Evolutionary conservation across 2,329 filamentous ascomycete species (phyloP).

Genomic region (Lasiodiplodia gonubiensis): DNA sequence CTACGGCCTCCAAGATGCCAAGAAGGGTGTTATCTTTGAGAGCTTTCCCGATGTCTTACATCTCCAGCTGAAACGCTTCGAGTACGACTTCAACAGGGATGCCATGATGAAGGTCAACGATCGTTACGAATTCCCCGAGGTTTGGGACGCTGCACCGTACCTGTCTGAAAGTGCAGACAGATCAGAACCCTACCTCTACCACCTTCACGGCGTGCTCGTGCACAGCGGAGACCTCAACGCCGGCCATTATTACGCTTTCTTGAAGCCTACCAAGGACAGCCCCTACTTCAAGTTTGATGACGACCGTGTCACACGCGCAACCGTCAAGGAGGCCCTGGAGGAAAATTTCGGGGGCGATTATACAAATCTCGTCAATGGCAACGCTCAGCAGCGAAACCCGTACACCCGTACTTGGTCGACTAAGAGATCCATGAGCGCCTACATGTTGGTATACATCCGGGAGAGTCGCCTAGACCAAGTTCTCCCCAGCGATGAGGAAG

Average conservation of each 20-base stretch:
- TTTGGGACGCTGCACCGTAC: slow-evolving; percentile 84
- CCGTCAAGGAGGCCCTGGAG: slow-evolving; percentile 86
- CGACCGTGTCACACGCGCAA: slow-evolving; percentile 94
- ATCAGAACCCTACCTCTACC: slow-evolving; percentile 89
- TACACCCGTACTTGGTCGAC: slow-evolving; percentile 68
- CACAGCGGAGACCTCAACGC: slow-evolving; percentile 97
- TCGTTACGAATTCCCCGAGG: slow-evolving; percentile 85
- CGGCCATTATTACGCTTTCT: slow-evolving; percentile 96
- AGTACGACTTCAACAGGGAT: slow-evolving; percentile 95
- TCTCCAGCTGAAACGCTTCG: slow-evolving; percentile 94
- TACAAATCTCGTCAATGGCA: slow-evolving; percentile 60
- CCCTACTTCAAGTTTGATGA: slow-evolving; percentile 98
- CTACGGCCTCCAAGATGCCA: slow-evolving; percentile 91
- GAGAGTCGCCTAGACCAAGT: slow-evolving; percentile 84
- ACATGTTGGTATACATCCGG: slow-evolving; percentile 98
- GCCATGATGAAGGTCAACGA: slow-evolving; percentile 99
- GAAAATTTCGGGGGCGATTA: slow-evolving; percentile 97
- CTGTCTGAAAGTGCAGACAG: slow-evolving; percentile 84
- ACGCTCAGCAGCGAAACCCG: slow-evolving; percentile 64
- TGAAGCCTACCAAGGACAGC: slow-evolving; percentile 88
- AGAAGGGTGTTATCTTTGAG: slow-evolving; percentile 97
- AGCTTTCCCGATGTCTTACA: slow-evolving; percentile 94
- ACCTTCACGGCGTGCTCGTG: slow-evolving; percentile 92
- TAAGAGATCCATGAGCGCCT: slow-evolving; percentile 82
- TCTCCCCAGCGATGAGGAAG: slow-evolving; percentile 74